A percentile compares a stretch with the other conserved stretches of the same genome.
These are phyloP conservation scores for Capronia epimyces DNA, from an alignment of 2,329 filamentous ascomycete species.

Conservation along the genomic window DNA sequence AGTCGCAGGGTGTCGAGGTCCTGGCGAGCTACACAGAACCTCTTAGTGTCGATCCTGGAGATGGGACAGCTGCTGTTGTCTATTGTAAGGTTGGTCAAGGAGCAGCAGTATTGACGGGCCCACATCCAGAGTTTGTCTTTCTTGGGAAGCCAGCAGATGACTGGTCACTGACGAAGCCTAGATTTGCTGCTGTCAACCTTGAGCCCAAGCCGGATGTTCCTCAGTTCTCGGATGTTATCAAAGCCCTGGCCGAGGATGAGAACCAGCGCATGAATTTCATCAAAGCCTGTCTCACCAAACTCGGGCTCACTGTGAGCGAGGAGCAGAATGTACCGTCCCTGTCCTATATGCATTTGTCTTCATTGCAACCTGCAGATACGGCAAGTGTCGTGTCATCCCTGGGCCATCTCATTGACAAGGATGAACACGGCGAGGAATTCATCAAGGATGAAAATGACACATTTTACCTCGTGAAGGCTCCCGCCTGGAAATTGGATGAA, in stretches of 20 bases:
- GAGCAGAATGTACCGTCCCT: conserved; percentile 69
- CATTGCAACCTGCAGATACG: conserved; percentile 59
- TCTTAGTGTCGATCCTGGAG: conserved; percentile 69
- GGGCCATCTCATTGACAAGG: conserved; percentile 59
- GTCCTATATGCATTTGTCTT: conserved; percentile 76
- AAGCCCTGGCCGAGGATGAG: conserved; percentile 64
- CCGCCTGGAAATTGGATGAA: conserved; percentile 54
- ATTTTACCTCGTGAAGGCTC: conserved; percentile 69
- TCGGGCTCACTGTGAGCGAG: conserved; percentile 72
- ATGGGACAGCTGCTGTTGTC: conserved; percentile 70
- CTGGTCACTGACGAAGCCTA: conserved; percentile 38
- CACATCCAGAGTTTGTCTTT: conserved; percentile 76
- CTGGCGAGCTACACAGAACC: conserved; percentile 73
- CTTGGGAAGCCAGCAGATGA: conserved; percentile 19
- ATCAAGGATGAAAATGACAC: conserved; percentile 77
- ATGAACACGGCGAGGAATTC: conserved; percentile 61
- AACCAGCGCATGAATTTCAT: conserved; percentile 66
- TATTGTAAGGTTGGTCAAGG: conserved; percentile 80
- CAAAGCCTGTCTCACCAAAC: conserved; percentile 69
- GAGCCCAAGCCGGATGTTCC: conserved; percentile 60
- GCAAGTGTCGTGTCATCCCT: conserved; percentile 61
- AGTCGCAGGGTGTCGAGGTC: conserved; percentile 65
- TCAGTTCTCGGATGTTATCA: conserved; percentile 65
- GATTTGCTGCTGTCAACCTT: conserved; percentile 77
- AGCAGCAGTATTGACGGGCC: conserved; percentile 71